Conservation (phyloP, 306 rosid genomes). For the Dalbergia cochinchinensis region DNA sequence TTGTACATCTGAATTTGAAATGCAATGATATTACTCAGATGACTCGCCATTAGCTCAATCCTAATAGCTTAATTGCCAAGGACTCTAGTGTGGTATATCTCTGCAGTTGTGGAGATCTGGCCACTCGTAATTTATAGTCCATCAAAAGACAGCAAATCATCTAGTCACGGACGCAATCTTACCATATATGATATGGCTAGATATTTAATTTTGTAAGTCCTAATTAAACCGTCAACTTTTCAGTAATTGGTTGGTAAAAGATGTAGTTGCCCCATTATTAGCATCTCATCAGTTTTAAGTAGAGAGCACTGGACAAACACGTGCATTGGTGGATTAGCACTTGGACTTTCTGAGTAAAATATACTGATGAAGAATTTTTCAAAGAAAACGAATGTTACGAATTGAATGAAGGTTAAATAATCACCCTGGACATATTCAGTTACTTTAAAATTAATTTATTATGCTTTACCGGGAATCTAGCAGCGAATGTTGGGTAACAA, state of each 20-base stretch:
- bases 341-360: background rate
- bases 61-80: background rate
- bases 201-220: background rate
- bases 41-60: too few species aligned
- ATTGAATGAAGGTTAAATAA: background rate
- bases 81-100: background rate
- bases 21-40: too few species aligned
- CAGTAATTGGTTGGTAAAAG: constrained; percentile 16
- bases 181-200: background rate
- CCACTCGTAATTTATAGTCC: constrained; percentile 13
- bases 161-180: constrained; percentile 33
- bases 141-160: constrained; percentile 8
- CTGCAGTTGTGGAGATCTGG: background rate
- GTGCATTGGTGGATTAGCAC: constrained; percentile 11
- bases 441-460: background rate
- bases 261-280: constrained; percentile 25
- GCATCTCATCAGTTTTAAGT: constrained; percentile 6
- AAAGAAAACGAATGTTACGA: background rate
- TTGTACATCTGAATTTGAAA: too few species aligned
- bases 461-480: background rate
- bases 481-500: constrained; percentile 3
- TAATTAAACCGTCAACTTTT: constrained; percentile 24
- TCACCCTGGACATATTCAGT: background rate
- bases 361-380: background rate
- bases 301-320: background rate